Percentiles rank a stretch among this genome's conserved stretches.
phyloP scores from a whole-genome alignment of 306 rosid species.

The Oxytropis ochrocephala region DNA sequence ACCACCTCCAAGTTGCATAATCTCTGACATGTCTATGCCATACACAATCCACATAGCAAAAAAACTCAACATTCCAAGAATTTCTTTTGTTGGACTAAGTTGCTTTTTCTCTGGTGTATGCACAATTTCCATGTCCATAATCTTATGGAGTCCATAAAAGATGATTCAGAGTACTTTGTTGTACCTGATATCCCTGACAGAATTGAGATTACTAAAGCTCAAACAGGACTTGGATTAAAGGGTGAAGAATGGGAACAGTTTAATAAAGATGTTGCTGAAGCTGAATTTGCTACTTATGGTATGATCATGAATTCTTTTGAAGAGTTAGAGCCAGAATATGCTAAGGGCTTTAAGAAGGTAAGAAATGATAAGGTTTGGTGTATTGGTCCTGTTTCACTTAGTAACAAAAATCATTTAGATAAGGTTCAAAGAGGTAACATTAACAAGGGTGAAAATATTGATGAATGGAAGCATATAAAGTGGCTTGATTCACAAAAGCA shows the following conservation, averaged over 20 bases:
- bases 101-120: conserved; percentile 18
- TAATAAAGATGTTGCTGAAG: background rate
- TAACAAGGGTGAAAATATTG: background rate
- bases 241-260: background rate
- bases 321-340: conserved; percentile 49
- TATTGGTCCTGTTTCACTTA: conserved; percentile 37
- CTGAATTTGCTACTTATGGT: conserved; percentile 38
- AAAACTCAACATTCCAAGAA: conserved; percentile 41
- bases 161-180: conserved; percentile 26
- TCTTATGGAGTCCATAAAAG: background rate
- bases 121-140: background rate
- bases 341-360: conserved; percentile 31
- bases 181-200: conserved; percentile 42
- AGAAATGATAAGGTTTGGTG: conserved; percentile 47
- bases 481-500: conserved; percentile 47
- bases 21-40: conserved; percentile 47
- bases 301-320: conserved; percentile 46
- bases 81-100: conserved; percentile 23
- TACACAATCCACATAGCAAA: conserved; percentile 37
- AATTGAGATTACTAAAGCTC: conserved; percentile 29
- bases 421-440: conserved; percentile 51
- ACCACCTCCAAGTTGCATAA: conserved; percentile 41
- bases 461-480: conserved; percentile 22
- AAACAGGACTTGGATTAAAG: background rate
- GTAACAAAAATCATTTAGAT: conserved; percentile 35